Base-by-base conservation (phyloP, 2,329 filamentous ascomycete genomes). In the Aspergillus novofumigatus region DNA sequence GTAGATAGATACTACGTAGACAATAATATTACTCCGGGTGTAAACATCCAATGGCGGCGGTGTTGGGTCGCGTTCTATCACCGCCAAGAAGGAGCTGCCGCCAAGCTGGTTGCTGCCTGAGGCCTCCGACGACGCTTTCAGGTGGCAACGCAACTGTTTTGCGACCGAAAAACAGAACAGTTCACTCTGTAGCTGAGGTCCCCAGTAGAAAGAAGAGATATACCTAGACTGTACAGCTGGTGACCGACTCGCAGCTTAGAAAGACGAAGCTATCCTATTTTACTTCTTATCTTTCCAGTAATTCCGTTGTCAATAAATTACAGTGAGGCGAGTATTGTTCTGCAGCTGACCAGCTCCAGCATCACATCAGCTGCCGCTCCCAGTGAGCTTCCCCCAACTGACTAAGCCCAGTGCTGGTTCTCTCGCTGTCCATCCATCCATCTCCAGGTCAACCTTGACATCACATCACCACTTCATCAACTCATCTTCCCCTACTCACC, bases 381-480 rank as follows among this genome's bases (percentile, higher is more conserved):
- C 54, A 57, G 63, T 66, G 63, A 69, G 67, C 42, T 51, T 50
- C 51, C 50, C 57, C 52, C 51, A 56, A 58, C 65, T 73, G 69
- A 73, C 69, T 73, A 72, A 73, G 70, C 70, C 58, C 59, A 59
- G 55, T 60, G 62, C 65, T 65, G 64, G 59, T 65, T 69, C 68
- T 67, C 62, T 69, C 64, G 65, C 63, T 65, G 63, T 69, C 69
- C 65, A 60, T 62, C 62, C 68, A 66, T 61, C 62, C 68, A 66
- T 61, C 53, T 52, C 57, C 53, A 50, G 56, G 51, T 58, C 61
- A 64, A 57, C 69, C 71, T 72, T 74, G 71, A 74, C 71, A 74
- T 74, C 71, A 73, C 71, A 68, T 71, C 70, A 69, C 67, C 65
- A 63, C 60, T 58, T 64, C 64, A 63, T 66, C 65, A 63, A 61